Evolutionary conservation across 2,329 filamentous ascomycete genomes (phyloP).

Genomic region (Microthyrium microscopicum): DNA sequence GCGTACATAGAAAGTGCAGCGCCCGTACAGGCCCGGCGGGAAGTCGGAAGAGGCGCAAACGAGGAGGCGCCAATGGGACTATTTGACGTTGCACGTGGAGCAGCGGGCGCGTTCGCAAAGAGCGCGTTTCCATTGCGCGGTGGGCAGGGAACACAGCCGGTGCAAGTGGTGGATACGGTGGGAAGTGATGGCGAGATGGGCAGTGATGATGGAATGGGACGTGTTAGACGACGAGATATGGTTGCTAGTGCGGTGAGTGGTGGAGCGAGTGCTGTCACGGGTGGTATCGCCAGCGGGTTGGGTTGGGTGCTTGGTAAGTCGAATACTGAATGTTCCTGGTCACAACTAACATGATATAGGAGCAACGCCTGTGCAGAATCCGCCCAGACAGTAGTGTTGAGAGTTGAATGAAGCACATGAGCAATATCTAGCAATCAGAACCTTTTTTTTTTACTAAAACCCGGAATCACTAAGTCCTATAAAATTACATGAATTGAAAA

Average conservation of each 20-base stretch:
- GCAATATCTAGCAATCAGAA: too few species aligned
- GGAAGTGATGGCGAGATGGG: conserved; percentile 12
- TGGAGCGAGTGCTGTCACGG: conserved; percentile 45
- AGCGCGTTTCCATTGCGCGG: conserved; percentile 28
- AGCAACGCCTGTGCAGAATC: conserved; percentile 1
- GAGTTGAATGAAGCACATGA: too few species aligned
- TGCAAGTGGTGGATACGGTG: conserved; percentile 11
- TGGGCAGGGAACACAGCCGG: conserved; percentile 10
- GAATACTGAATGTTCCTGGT: not conserved
- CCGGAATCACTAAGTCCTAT: too few species aligned
- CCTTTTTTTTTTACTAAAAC: too few species aligned
- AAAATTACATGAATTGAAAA: too few species aligned
- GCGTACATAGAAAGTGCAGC: conserved; percentile 23
- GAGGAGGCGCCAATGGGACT: conserved; percentile 36
- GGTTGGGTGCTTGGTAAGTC: conserved; percentile 45
- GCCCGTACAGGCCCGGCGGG: conserved; percentile 19
- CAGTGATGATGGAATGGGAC: conserved; percentile 13
- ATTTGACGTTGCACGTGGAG: conserved; percentile 34
- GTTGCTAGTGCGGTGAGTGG: conserved; percentile 48
- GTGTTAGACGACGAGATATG: conserved; percentile 55
- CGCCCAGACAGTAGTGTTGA: too few species aligned
- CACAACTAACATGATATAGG: not conserved
- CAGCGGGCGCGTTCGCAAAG: conserved; percentile 29
- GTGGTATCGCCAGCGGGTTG: conserved; percentile 43
- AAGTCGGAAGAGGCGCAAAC: conserved; percentile 24